Base-by-base conservation (phyloP, 805 yeast species). In the Candida sithepensis region DNA sequence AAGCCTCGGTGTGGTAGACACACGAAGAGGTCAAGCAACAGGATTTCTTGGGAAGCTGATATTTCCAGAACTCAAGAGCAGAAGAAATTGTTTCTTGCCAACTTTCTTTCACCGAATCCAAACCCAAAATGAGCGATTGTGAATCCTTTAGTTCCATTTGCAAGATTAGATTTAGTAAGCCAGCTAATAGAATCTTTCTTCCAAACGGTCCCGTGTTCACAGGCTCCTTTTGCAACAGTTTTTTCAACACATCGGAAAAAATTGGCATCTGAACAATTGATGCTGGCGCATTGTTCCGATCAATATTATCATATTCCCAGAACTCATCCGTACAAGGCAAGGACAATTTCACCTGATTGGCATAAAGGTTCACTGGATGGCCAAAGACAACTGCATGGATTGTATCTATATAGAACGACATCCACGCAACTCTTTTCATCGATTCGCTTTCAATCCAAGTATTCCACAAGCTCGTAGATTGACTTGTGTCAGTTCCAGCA, bases 371-470 rank as follows among this genome's bases (percentile, higher is more conserved):
- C 37, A 76, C 65, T 39, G 83, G 74, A 61, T 88, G 92, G 2
- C 91, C 83, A 61, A 82, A 88, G 34, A 85, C 77, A 12, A 83
- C 77, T 24, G 88, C 84, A 67, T 87, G 90, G 2, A 82, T 72
- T 0, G 84, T 79, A 62, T 87, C 96, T 45, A 84, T 66, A 58
- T 82, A 83, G 57, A 87, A 88, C 1, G 91, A 87, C 78, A 85
- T 77, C 52, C 84, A 76, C 0, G 91, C 86, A 1, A 82, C 75
- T 46, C 96, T 67, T 59, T 87, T 87, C 73, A 85, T 72, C 41
- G 82, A 75, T 60, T 87, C 96, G 43, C 79, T 78, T 43, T 85
- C 87, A 18, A 86, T 82, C 94, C 95, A 87, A 43, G 74, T 70
- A 62, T 73, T 55, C 75, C 78, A 73, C 58, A 55, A 33, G 32